A percentile compares a stretch with the other conserved stretches of the same genome.
These are phyloP conservation scores for Acanthamoeba triangularis DNA, from an alignment of 208 protist species.

Conservation along the genomic window DNA sequence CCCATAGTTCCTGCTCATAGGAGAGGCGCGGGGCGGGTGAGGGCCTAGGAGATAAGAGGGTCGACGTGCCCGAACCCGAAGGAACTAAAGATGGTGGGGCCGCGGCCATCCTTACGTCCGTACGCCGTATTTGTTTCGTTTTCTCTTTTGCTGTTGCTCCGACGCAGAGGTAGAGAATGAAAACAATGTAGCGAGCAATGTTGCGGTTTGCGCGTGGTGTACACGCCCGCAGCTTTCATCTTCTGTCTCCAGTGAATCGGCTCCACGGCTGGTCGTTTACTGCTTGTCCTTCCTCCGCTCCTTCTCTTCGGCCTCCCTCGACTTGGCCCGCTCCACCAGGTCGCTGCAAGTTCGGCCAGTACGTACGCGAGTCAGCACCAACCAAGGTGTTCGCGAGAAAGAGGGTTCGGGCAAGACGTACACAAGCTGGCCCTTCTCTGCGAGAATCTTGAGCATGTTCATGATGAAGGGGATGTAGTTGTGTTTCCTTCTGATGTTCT, in stretches of 20 bases:
- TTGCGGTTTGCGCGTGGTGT: no score
- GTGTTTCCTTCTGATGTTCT: conserved; percentile 97
- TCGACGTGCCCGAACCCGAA: neutral
- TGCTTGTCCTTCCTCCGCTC: conserved; percentile 48
- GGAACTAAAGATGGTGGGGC: neutral
- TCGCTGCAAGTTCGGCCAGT: neutral
- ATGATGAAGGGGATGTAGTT: conserved; percentile 98
- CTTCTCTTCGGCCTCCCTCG: conserved; percentile 8
- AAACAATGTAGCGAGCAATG: no score
- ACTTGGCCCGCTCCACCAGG: conserved; percentile 43
- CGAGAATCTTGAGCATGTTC: conserved; percentile 95
- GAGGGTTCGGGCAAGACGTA: neutral
- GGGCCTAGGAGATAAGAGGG: neutral
- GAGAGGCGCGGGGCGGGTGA: conserved; percentile 7
- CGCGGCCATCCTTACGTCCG: neutral
- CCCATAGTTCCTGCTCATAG: conserved; percentile 2
- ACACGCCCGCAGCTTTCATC: no score
- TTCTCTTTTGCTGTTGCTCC: neutral
- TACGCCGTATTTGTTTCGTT: neutral
- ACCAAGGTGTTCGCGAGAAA: neutral
- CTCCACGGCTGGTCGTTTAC: neutral
- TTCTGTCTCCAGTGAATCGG: no score
- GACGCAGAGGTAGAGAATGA: no score
- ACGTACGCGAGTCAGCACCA: neutral
- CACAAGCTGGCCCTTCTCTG: conserved; percentile 94